A percentile compares a stretch with the other conserved stretches of the same genome.
These are phyloP conservation scores for Logfia minima DNA, from an alignment of 129 eudicot genomes.

Conservation along the genomic window DNA sequence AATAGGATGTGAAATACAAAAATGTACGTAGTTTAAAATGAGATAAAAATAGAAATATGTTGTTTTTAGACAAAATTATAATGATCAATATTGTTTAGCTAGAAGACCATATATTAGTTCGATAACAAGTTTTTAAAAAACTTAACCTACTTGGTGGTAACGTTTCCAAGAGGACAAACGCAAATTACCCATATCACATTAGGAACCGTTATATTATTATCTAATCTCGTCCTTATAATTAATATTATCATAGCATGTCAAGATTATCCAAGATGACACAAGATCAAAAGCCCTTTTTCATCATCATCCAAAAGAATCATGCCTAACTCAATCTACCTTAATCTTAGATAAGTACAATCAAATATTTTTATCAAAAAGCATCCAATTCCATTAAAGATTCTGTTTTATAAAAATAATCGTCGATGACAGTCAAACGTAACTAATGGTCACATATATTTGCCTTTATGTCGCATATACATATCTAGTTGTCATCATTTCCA, in stretches of 20 bases:
- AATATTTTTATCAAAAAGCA: slow-evolving; percentile 9
- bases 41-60: too few relatives aligned
- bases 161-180: too few relatives aligned
- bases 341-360: slow-evolving; percentile 23
- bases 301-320: slow-evolving; percentile 28
- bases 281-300: slow-evolving; percentile 16
- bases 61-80: too few relatives aligned
- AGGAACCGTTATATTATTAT: neutral
- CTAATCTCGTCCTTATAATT: neutral
- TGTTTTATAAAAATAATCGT: neutral
- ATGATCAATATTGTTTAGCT: too few relatives aligned
- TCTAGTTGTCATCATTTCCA: neutral
- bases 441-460: slow-evolving; percentile 5
- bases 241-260: too few relatives aligned
- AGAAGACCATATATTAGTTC: too few relatives aligned
- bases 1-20: too few relatives aligned
- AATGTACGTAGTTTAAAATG: too few relatives aligned
- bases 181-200: too few relatives aligned
- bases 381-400: slow-evolving; percentile 12
- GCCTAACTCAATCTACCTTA: slow-evolving; percentile 16
- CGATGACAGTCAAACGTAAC: neutral
- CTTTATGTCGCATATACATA: neutral
- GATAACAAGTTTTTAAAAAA: too few relatives aligned
- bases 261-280: slow-evolving; percentile 20
- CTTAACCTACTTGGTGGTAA: too few relatives aligned